Evolutionary conservation across 257 asterid genomes (phyloP).

Genomic region (Petrea volubilis): DNA sequence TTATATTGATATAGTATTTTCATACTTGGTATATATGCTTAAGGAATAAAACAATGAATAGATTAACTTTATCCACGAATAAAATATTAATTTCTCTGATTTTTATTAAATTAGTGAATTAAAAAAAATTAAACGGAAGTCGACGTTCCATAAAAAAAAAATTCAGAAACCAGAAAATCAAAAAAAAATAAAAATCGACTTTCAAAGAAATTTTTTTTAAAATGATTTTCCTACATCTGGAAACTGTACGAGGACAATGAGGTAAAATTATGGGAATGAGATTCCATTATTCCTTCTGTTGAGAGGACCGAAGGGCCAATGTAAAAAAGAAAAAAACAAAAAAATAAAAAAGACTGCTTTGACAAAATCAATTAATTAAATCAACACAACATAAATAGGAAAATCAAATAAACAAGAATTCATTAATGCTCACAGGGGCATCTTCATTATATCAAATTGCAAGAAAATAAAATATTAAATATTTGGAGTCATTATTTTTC

Average conservation of each 20-base stretch:
- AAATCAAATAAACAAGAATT: neutral
- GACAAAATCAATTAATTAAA: constrained; percentile 31
- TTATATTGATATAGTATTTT: too few species aligned
- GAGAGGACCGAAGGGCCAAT: constrained; percentile 26
- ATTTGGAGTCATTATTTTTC: too few species aligned
- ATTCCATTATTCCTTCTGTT: constrained; percentile 55
- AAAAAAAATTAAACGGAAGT: too few species aligned
- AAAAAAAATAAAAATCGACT: too few species aligned
- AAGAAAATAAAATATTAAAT: neutral
- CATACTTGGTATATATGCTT: too few species aligned
- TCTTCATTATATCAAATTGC: neutral
- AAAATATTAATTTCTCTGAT: too few species aligned
- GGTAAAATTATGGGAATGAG: constrained; percentile 44
- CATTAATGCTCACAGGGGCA: neutral
- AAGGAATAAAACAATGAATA: too few species aligned
- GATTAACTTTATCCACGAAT: too few species aligned
- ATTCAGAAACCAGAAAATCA: too few species aligned
- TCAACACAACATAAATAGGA: neutral
- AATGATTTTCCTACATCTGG: constrained; percentile 70
- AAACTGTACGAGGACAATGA: constrained; percentile 53
- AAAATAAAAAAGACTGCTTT: constrained; percentile 49
- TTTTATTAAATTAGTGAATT: too few species aligned
- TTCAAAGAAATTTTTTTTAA: too few species aligned
- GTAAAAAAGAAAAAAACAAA: constrained; percentile 34
- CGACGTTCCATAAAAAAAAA: too few species aligned